A percentile compares a stretch with the other conserved stretches of the same genome.
phyloP scores from a whole-genome alignment of 345 rosid species.

The Adansonia digitata region DNA sequence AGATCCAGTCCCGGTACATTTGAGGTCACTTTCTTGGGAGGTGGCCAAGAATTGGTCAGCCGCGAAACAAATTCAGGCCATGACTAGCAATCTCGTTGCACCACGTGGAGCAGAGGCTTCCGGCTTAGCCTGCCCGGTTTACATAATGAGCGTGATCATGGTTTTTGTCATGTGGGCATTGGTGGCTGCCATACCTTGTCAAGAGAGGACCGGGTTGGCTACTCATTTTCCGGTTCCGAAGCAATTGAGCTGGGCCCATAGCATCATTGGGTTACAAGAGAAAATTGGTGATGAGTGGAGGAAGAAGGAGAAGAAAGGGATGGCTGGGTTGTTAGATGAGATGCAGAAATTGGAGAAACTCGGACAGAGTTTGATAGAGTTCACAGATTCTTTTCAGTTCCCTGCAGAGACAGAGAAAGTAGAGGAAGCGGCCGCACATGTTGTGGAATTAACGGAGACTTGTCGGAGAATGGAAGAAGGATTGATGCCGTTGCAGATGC shows the following conservation, averaged over 20 bases:
- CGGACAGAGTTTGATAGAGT: conserved; percentile 59
- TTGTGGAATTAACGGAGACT: conserved; percentile 66
- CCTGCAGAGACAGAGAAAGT: conserved; percentile 58
- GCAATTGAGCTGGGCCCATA: conserved; percentile 71
- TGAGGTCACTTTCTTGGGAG: conserved; percentile 51
- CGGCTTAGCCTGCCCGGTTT: conserved; percentile 67
- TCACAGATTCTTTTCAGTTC: conserved; percentile 59
- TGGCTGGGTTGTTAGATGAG: conserved; percentile 72
- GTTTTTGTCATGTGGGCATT: conserved; percentile 77
- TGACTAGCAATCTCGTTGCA: conserved; percentile 60
- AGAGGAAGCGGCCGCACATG: conserved; percentile 51
- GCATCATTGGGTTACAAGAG: conserved; percentile 62
- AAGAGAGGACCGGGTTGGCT: conserved; percentile 74
- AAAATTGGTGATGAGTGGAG: conserved; percentile 96
- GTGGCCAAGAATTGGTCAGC: conserved; percentile 91
- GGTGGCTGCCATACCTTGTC: conserved; percentile 90
- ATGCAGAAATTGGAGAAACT: conserved; percentile 81
- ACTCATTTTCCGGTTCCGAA: conserved; percentile 65
- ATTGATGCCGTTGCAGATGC: conserved; percentile 73
- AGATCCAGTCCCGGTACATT: conserved; percentile 34
- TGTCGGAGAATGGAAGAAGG: conserved; percentile 83
- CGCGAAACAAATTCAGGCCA: conserved; percentile 84
- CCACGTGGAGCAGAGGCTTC: conserved; percentile 73
- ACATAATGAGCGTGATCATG: conserved; percentile 61
- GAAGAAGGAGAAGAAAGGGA: conserved; percentile 91